Conservation (phyloP, 2,329 filamentous ascomycete genomes). For the Chrysoporthe deuterocubensis region DNA sequence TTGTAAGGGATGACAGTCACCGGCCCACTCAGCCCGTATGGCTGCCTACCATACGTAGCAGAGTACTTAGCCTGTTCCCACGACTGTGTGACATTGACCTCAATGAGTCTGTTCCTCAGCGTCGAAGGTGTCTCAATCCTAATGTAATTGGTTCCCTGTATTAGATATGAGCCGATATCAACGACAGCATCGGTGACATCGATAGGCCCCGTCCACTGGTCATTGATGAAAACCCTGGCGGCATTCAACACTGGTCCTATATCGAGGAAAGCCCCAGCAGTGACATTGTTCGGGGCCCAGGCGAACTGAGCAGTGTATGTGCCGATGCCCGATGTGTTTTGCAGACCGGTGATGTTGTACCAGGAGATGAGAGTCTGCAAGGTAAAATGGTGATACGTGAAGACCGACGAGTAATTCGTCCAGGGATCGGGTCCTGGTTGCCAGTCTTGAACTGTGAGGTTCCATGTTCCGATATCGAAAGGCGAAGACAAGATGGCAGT, state of each 20-base stretch:
- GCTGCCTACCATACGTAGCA: conserved; percentile 11
- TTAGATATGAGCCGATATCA: conserved; percentile 11
- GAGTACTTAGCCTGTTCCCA: conserved; percentile 19
- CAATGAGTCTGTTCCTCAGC: conserved; percentile 12
- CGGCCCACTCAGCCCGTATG: conserved; percentile 13
- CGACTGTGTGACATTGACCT: conserved; percentile 22
- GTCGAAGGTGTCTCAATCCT: conserved; percentile 19
- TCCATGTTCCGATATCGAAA: conserved; percentile 11
- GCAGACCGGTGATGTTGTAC: conserved; percentile 19
- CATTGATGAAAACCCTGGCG: conserved; percentile 14
- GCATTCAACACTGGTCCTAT: conserved; percentile 14
- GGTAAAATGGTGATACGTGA: conserved; percentile 14
- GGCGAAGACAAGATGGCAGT: background rate
- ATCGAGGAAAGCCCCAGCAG: conserved; percentile 14
- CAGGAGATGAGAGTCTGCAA: conserved; percentile 15
- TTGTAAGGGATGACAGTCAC: conserved; percentile 13
- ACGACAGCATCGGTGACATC: conserved; percentile 15
- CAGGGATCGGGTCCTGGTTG: conserved; percentile 16
- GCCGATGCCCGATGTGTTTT: conserved; percentile 18
- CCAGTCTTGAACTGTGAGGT: conserved; percentile 21
- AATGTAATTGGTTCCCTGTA: background rate
- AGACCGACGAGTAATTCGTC: conserved; percentile 13
- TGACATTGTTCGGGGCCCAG: conserved; percentile 9
- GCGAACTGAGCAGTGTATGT: conserved; percentile 11
- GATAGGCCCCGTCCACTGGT: conserved; percentile 14